Conservation (phyloP, 2,329 filamentous ascomycete species). For the Hypoxylon sp. region DNA sequence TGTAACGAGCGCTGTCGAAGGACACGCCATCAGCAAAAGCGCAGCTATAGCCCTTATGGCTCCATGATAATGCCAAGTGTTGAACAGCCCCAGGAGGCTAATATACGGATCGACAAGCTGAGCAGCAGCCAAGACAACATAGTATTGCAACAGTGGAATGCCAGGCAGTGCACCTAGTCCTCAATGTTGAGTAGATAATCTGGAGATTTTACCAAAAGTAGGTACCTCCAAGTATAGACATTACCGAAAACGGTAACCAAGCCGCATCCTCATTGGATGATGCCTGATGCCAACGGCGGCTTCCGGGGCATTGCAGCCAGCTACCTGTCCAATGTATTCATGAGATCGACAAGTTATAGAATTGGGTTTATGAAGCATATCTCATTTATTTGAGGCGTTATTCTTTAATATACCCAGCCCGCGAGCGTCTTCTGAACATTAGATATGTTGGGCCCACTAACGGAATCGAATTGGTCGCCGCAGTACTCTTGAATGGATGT, state of each 20-base stretch:
- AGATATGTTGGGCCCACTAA: neutral
- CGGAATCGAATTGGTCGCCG: neutral
- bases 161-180: neutral
- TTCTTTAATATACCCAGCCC: neutral
- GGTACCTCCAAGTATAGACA: neutral
- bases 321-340: neutral
- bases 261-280: conserved; percentile 12
- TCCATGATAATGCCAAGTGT: neutral
- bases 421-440: neutral
- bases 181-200: conserved; percentile 2
- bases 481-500: neutral
- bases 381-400: neutral
- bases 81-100: neutral
- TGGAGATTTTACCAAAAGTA: neutral
- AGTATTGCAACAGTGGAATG: neutral
- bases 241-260: conserved; percentile 20
- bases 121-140: conserved; percentile 7
- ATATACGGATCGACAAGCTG: conserved; percentile 30
- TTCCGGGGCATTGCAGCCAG: neutral
- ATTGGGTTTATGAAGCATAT: neutral
- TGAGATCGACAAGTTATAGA: neutral
- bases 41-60: neutral
- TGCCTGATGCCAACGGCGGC: neutral
- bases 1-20: neutral
- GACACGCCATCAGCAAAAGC: conserved; percentile 16